phyloP scores from a whole-genome alignment of 2,329 filamentous ascomycete genomes.

The Diaporthe helianthi region DNA sequence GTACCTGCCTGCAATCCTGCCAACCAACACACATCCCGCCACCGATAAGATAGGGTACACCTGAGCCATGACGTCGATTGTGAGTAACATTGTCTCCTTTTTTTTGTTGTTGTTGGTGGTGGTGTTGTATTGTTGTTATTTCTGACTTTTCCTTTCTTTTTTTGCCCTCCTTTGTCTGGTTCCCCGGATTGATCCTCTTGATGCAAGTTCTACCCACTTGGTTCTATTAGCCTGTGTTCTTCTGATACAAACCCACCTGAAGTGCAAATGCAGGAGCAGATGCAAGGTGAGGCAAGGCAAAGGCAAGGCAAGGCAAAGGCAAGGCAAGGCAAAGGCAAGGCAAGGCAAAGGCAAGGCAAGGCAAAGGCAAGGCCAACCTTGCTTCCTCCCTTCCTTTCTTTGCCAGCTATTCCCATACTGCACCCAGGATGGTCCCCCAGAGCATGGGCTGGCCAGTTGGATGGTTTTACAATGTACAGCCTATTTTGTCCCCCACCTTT shows the following conservation, averaged over 20 bases:
- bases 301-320: not conserved
- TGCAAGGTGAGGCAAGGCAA: not conserved
- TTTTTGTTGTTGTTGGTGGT: not conserved
- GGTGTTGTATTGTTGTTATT: too few relatives aligned
- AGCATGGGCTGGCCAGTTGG: not conserved
- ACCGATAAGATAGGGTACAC: slow-evolving; percentile 34
- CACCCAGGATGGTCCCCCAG: not conserved
- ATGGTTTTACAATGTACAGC: not conserved
- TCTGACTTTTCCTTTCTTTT: slow-evolving; percentile 15
- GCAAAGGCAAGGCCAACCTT: not conserved
- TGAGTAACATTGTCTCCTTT: slow-evolving; percentile 37
- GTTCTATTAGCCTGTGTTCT: not conserved
- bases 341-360: not conserved
- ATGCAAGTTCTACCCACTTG: not conserved
- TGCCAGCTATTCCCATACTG: not conserved
- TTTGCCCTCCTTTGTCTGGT: not conserved
- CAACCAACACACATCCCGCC: slow-evolving; percentile 12
- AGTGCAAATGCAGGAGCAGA: not conserved
- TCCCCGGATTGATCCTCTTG: slow-evolving; percentile 7
- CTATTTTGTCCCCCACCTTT: not conserved
- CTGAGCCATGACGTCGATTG: slow-evolving; percentile 45
- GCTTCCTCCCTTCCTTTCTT: not conserved
- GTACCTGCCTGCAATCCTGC: not conserved
- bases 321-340: not conserved
- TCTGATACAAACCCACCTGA: not conserved